Percentiles rank a stretch among this genome's conserved stretches.
Conservation (phyloP, 1,284 basidiomycete species). For the Phellopilus nigrolimitatus region DNA sequence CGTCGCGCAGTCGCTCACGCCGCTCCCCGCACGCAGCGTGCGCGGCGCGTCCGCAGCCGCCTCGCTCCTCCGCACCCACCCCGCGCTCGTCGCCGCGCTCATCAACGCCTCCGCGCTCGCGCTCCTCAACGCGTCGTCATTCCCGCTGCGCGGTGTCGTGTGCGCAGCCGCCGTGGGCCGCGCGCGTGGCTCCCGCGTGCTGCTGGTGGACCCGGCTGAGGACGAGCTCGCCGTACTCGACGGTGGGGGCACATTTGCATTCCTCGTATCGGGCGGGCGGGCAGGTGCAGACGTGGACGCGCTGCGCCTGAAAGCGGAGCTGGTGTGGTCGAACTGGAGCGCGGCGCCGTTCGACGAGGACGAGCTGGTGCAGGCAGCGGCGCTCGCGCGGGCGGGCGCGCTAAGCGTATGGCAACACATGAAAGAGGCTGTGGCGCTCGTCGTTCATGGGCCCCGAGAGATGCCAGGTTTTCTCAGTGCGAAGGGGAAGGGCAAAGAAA, state of each 20-base stretch:
- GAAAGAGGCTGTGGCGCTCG: slow-evolving; percentile 30
- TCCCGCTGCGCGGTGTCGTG: slow-evolving; percentile 66
- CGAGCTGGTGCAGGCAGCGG: slow-evolving; percentile 40
- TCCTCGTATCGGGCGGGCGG: slow-evolving; percentile 46
- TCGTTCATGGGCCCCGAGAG: neutral
- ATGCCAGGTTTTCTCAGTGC: too few species aligned
- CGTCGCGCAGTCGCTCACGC: slow-evolving; percentile 55
- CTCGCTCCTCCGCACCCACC: slow-evolving; percentile 16
- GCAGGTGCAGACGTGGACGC: slow-evolving; percentile 10
- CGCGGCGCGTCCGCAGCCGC: neutral
- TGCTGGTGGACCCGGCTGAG: slow-evolving; percentile 53
- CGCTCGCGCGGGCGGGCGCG: slow-evolving; percentile 44
- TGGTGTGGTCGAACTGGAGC: slow-evolving; percentile 57
- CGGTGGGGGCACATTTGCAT: slow-evolving; percentile 62
- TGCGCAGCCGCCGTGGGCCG: slow-evolving; percentile 58
- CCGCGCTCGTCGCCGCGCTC: slow-evolving; percentile 46
- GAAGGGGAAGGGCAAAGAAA: neutral
- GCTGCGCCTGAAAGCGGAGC: slow-evolving; percentile 23
- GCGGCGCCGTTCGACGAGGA: slow-evolving; percentile 36
- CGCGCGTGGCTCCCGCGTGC: slow-evolving; percentile 21
- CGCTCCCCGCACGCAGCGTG: slow-evolving; percentile 24
- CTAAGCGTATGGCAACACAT: slow-evolving; percentile 42
- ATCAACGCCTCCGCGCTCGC: slow-evolving; percentile 67
- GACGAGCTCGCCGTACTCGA: slow-evolving; percentile 36
- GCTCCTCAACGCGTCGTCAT: slow-evolving; percentile 58